phyloP scores from a whole-genome alignment of 768 basidiomycete genomes.

The Dioszegia hungarica region DNA sequence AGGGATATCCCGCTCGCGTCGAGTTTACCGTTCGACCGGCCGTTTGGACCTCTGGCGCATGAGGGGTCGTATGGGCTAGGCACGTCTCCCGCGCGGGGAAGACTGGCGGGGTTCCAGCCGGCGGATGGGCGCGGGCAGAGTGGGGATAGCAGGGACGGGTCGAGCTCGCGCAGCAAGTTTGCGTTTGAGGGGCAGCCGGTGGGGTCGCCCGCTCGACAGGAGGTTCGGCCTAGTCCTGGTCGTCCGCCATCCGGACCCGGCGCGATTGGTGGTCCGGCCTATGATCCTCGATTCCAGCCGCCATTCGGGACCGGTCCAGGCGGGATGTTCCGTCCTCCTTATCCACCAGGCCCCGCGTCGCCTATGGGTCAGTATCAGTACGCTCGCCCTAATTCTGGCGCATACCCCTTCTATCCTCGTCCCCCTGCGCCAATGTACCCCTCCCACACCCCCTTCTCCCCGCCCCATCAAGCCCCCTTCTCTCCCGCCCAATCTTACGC shows the following conservation, averaged over 20 bases:
- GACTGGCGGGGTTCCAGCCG: slow-evolving; percentile 6
- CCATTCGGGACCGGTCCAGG: slow-evolving; percentile 2
- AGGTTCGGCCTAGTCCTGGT: too few relatives aligned
- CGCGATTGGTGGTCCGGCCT: slow-evolving; percentile 16
- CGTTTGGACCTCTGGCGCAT: neutral
- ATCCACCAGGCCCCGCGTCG: neutral
- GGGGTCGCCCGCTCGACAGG: slow-evolving; percentile 14
- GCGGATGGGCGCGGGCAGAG: slow-evolving; percentile 12
- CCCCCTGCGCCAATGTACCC: neutral
- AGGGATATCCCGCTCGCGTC: neutral
- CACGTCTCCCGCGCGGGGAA: slow-evolving; percentile 20
- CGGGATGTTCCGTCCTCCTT: neutral
- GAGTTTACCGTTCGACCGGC: slow-evolving; percentile 1
- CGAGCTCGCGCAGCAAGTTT: slow-evolving; percentile 20
- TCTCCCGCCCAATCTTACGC: slow-evolving; percentile 33
- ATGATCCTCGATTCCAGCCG: slow-evolving; percentile 4
- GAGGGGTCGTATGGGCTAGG: slow-evolving; percentile 9
- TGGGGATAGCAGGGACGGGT: slow-evolving; percentile 20
- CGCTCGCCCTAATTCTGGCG: neutral
- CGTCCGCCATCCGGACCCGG: slow-evolving; percentile 9
- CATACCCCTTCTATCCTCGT: slow-evolving; percentile 7
- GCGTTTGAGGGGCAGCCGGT: slow-evolving; percentile 15
- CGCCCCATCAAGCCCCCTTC: slow-evolving; percentile 15
- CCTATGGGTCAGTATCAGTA: neutral
- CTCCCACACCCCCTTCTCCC: neutral